Base-by-base conservation (phyloP, 257 asterid genomes). In the Henckelia pumila region DNA sequence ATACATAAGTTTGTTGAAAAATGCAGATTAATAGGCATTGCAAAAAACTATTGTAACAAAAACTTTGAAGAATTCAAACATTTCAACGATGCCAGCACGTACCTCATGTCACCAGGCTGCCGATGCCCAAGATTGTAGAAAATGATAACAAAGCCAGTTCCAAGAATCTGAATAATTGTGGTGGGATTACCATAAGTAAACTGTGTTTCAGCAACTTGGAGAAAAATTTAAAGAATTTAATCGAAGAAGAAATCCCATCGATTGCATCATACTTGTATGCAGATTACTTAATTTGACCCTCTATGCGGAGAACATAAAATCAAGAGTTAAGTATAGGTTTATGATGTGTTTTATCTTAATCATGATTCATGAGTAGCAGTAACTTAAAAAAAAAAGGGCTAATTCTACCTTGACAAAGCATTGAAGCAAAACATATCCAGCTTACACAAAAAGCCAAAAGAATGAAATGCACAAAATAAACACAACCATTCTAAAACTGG, bases 61-160 rank as follows among this genome's bases (percentile, higher is more conserved):
- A 40, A 10, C 55, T 32, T 23, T 14, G 21, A 62, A 6, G 52
- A 37, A 25, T n/a, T n/a, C 21, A n/a, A 47, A 70, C 22, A 55
- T 59, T 61, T 25, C 26, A 62, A 47, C 21, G 22, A 59, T 19
- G 21, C 25, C 14, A 68, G 78, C 62, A 53, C 67, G 29, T 84
- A 92, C 98, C 98, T 89, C 55, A 73, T 79, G 60, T 92, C 96
- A 29, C 96, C 98, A 73, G 95, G 96, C 81, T 83, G 84, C 58
- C 96, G 88, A 55, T 82, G 84, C 67, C 98, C 98, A 69, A 92
- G 95, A 79, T 92, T 92, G 79, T 83, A 89, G 84, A 87, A 89
- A 66, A 92, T 87, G 68, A 92, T 80, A 22, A 81, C 75, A 75
- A 92, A 92, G 44, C 98, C 98, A 0, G 96, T 92, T 32, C 85